Evolutionary conservation across 495 filamentous ascomycete species (phyloP).

Genomic region (Annulohypoxylon stygium): DNA sequence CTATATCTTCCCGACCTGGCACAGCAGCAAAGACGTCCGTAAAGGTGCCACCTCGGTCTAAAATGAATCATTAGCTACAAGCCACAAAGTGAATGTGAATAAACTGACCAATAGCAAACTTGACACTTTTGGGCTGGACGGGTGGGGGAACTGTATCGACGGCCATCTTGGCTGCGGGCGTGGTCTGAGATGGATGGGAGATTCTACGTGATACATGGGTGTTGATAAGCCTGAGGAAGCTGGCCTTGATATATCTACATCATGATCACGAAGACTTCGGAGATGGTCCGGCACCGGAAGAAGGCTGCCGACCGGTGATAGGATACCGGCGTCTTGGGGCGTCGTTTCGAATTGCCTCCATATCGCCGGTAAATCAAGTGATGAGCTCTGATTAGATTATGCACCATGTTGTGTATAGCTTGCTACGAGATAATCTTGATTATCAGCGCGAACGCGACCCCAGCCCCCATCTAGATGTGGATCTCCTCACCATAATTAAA

Average conservation of each 20-base stretch:
- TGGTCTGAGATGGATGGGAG: constrained; percentile 1
- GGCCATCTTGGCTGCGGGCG: constrained; percentile 36
- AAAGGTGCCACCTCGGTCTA: constrained; percentile 77
- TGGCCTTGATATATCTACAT: constrained; percentile 30
- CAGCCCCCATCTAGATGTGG: constrained; percentile 11
- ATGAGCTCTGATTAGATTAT: constrained; percentile 4
- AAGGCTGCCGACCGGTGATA: constrained; percentile 21
- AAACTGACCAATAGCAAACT: constrained; percentile 41
- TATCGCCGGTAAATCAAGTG: constrained; percentile 28
- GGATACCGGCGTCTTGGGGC: constrained; percentile 15
- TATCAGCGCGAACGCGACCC: neutral
- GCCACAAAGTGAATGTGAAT: constrained; percentile 3
- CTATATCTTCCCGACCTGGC: constrained; percentile 72
- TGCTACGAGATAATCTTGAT: constrained; percentile 6
- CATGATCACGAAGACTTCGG: constrained; percentile 20
- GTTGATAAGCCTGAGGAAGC: constrained; percentile 34
- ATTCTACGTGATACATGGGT: constrained; percentile 25
- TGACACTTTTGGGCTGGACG: constrained; percentile 39
- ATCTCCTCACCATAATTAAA: neutral
- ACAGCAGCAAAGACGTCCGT: constrained; percentile 76
- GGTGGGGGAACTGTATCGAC: constrained; percentile 24
- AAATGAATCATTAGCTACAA: constrained; percentile 17
- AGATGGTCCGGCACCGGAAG: constrained; percentile 42
- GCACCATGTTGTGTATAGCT: neutral
- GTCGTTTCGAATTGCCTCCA: constrained; percentile 41